A percentile compares a stretch with the other conserved stretches of the same genome.
phyloP scores from a whole-genome alignment of 192 early-diverging fungal species.

The Neocallimastix lanati region DNA sequence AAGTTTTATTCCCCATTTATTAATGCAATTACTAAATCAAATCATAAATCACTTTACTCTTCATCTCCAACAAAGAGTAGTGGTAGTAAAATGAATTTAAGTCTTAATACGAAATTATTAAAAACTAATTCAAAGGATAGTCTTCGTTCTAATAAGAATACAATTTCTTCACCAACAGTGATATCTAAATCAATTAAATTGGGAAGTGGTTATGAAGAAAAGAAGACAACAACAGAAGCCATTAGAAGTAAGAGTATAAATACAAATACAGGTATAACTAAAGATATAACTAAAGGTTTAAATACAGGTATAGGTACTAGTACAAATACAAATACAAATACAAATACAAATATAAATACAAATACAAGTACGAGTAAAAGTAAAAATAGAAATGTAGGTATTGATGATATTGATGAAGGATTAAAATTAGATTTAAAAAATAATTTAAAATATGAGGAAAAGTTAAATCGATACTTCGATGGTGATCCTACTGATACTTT shows the following conservation, averaged over 20 bases:
- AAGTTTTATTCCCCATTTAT: neutral
- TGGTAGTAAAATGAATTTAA: neutral
- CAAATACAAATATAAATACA: no score
- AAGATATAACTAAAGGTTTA: no score
- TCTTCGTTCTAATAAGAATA: neutral
- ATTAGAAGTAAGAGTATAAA: no score
- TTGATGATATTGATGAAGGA: neutral
- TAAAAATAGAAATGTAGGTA: no score
- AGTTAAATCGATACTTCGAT: neutral
- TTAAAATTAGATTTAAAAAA: neutral
- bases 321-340: no score
- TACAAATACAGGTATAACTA: no score
- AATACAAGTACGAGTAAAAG: no score
- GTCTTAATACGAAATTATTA: neutral
- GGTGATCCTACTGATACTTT: no score
- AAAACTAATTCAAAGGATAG: neutral
- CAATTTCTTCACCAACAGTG: neutral
- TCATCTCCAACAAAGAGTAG: neutral
- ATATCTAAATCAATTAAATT: neutral
- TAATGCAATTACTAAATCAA: neutral
- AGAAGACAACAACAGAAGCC: no score
- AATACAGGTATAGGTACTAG: no score
- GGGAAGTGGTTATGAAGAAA: neutral
- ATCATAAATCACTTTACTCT: neutral
- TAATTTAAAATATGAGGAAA: neutral